Conservation (phyloP, 192 early-diverging fungal species). For the Gryganskiella cystojenkinii region DNA sequence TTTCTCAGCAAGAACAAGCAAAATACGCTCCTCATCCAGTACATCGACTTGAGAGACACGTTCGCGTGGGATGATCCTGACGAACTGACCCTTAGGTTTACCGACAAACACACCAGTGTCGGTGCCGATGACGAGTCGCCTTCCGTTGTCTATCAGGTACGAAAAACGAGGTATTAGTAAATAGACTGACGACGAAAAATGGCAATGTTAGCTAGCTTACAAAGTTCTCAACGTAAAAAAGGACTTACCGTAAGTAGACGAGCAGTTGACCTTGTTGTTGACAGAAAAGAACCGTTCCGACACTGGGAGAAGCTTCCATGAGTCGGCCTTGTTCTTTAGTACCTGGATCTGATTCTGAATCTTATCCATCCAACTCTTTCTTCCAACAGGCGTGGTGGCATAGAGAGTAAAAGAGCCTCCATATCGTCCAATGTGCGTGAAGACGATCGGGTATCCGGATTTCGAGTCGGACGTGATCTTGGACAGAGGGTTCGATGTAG, state of each 20-base stretch:
- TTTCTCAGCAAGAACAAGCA: conserved; percentile 84
- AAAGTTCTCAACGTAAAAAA: too few species aligned
- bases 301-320: conserved; percentile 67
- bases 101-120: conserved; percentile 88
- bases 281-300: conserved; percentile 62
- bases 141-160: conserved; percentile 62
- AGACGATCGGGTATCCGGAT: conserved; percentile 76
- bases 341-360: conserved; percentile 73
- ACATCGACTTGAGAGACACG: conserved; percentile 90
- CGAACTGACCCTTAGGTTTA: conserved; percentile 58
- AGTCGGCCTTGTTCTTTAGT: conserved; percentile 54
- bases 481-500: conserved; percentile 34
- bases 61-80: conserved; percentile 73
- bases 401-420: conserved; percentile 80
- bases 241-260: conserved; percentile 58
- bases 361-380: conserved; percentile 85
- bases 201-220: too few species aligned
- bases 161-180: not conserved
- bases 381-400: conserved; percentile 76
- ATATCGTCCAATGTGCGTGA: conserved; percentile 78
- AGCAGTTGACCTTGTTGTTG: conserved; percentile 68
- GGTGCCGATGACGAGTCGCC: conserved; percentile 81
- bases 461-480: conserved; percentile 60
- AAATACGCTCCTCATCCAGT: conserved; percentile 79
- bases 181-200: not conserved